Evolutionary conservation across 2,329 filamentous ascomycete species (phyloP), one percentile per base, ranked within the genome.

Genomic region (Pseudogymnoascus sp.): DNA sequence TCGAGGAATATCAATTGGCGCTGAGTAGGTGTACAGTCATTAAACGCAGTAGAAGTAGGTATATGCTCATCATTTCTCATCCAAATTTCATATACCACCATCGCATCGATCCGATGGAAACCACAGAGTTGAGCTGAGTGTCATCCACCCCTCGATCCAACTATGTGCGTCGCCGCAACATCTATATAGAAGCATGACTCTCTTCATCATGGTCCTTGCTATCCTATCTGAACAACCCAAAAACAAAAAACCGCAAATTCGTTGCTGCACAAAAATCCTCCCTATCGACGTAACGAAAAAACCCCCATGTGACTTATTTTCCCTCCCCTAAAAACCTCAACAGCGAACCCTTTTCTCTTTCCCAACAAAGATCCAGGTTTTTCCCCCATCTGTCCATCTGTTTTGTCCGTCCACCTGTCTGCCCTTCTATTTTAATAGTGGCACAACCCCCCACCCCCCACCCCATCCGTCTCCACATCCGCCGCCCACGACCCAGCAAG

Each of bases 401-500:
- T 34, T 34, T 64, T 59, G 44, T 50, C 7, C 5, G 12, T 46
- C 7, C 16, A 14, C 53, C 23, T 10, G 12, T 61, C n/a, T 12
- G 36, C 36, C 36, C 16, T 1, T 31, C 28, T 31, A 7, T 31
- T 64, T 53, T 66, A 75, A 62, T 74, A 73, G 62, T 72, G 69
- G 63, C 73, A 75, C 23, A 75, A 61, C 1, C 84, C 85, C 4
- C 85, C 92, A 61, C 87, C 87, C 66, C 85, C 83, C 64, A 96
- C 37, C 31, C 31, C 91, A 70, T 96, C 91, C 72, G 95, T 88
- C n/a, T 96, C 37, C 34, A 60, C 91, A 70, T 96, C 91, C 72
- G 95, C 88, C n/a, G 86, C 89, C 93, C 93, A 97, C 0, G 86
- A 88, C 1, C 90, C 91, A 5, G 92, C 91, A 61, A 97, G 77